These are phyloP conservation scores for Calocybe indica DNA, from an alignment of 768 basidiomycete species.

Conservation along the genomic window DNA sequence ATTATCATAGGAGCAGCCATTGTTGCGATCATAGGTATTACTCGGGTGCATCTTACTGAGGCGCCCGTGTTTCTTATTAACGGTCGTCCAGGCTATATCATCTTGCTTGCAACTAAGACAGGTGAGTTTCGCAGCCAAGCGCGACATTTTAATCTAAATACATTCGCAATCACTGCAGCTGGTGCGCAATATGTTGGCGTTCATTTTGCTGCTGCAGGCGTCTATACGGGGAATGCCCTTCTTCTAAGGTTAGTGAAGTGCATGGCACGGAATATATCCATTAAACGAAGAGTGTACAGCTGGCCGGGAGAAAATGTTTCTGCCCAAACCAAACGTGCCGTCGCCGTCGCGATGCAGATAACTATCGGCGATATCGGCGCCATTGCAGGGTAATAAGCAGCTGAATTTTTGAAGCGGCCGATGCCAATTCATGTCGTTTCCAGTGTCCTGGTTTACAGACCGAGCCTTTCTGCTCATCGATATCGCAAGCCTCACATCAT, in stretches of 20 bases:
- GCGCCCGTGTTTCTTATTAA: not conserved
- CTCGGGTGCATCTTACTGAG: not conserved
- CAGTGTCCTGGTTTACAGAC: slow-evolving; percentile 52
- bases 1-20: slow-evolving; percentile 46
- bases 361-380: slow-evolving; percentile 58
- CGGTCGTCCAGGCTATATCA: slow-evolving; percentile 38
- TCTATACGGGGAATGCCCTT: slow-evolving; percentile 54
- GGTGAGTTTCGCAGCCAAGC: slow-evolving; percentile 21
- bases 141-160: not conserved
- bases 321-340: slow-evolving; percentile 59
- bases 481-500: slow-evolving; percentile 55
- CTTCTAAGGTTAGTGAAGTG: slow-evolving; percentile 38
- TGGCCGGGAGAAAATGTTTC: slow-evolving; percentile 69
- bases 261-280: not conserved
- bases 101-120: slow-evolving; percentile 42
- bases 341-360: slow-evolving; percentile 59
- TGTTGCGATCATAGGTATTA: slow-evolving; percentile 45
- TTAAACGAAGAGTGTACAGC: slow-evolving; percentile 13
- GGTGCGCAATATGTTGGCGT: slow-evolving; percentile 54
- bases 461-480: slow-evolving; percentile 35
- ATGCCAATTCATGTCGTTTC: not conserved
- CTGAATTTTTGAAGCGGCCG: not conserved
- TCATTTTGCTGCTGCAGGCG: slow-evolving; percentile 47
- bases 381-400: slow-evolving; percentile 36
- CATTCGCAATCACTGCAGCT: slow-evolving; percentile 19